These are phyloP conservation scores for Endoconidiophora laricicola DNA, from an alignment of 2,329 filamentous ascomycete species.

Conservation along the genomic window DNA sequence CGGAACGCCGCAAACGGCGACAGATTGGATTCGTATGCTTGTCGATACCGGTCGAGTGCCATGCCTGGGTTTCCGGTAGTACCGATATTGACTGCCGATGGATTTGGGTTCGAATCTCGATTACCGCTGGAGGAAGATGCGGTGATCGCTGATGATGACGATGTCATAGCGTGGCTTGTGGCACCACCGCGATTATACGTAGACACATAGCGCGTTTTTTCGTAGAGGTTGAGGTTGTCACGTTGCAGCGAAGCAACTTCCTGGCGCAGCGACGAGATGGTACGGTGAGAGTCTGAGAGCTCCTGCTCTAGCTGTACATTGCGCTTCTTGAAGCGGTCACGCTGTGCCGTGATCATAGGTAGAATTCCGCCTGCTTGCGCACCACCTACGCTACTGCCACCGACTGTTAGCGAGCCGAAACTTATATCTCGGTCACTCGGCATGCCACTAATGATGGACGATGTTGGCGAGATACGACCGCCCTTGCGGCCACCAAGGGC, in stretches of 20 bases:
- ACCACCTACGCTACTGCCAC: slow-evolving; percentile 23
- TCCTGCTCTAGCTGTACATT: slow-evolving; percentile 83
- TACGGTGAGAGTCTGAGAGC: slow-evolving; percentile 66
- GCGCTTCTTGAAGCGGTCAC: slow-evolving; percentile 94
- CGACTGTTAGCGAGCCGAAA: slow-evolving; percentile 29
- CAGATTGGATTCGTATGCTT: slow-evolving; percentile 87
- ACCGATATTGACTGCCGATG: slow-evolving; percentile 49
- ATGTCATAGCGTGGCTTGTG: slow-evolving; percentile 27
- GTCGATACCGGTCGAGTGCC: slow-evolving; percentile 68
- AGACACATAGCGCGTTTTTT: slow-evolving; percentile 92
- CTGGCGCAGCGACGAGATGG: slow-evolving; percentile 70
- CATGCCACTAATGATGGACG: slow-evolving; percentile 87
- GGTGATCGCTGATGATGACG: slow-evolving; percentile 48
- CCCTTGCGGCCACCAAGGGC: slow-evolving; percentile 44
- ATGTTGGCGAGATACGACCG: slow-evolving; percentile 69
- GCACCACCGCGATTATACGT: slow-evolving; percentile 58
- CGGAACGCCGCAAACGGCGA: slow-evolving; percentile 92
- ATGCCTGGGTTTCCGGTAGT: slow-evolving; percentile 41
- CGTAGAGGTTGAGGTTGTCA: slow-evolving; percentile 89
- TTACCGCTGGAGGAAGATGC: slow-evolving; percentile 25
- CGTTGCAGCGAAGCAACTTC: slow-evolving; percentile 87
- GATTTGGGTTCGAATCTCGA: slow-evolving; percentile 44
- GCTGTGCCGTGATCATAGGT: slow-evolving; percentile 95
- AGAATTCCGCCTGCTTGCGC: slow-evolving; percentile 53
- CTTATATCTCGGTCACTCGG: slow-evolving; percentile 41